These are phyloP conservation scores for Trametes cinnabarina DNA, from an alignment of 768 basidiomycete genomes.

Conservation along the genomic window DNA sequence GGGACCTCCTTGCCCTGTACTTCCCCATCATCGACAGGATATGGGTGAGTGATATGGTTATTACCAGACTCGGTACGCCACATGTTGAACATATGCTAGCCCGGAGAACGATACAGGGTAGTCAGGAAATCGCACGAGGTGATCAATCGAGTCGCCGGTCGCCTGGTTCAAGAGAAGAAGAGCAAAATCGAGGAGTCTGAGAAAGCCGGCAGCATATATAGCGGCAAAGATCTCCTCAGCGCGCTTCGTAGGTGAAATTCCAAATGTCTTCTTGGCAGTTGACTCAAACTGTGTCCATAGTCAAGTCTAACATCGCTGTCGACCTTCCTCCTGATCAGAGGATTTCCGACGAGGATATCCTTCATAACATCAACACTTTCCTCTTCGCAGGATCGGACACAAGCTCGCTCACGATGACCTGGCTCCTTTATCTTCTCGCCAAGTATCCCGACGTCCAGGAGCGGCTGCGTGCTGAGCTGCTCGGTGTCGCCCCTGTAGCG, in stretches of 20 bases:
- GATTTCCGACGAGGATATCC: constrained; percentile 84
- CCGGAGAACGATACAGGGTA: constrained; percentile 38
- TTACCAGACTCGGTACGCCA: not conserved
- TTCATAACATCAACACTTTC: constrained; percentile 85
- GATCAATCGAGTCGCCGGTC: constrained; percentile 70
- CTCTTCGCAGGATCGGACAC: constrained; percentile 92
- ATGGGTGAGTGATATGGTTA: constrained; percentile 48
- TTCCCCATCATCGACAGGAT: constrained; percentile 52
- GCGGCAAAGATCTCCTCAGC: constrained; percentile 74
- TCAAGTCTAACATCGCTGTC: constrained; percentile 76
- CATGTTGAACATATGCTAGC: constrained; percentile 47
- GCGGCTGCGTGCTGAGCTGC: constrained; percentile 68
- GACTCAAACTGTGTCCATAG: constrained; percentile 37
- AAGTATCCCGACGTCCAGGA: constrained; percentile 64
- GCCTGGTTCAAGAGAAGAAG: constrained; percentile 79
- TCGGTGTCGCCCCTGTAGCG: constrained; percentile 40
- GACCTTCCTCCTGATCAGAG: constrained; percentile 68
- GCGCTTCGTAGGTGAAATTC: constrained; percentile 59
- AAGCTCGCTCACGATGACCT: constrained; percentile 77
- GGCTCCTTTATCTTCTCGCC: constrained; percentile 78
- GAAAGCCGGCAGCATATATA: constrained; percentile 47
- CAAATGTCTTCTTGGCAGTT: not conserved
- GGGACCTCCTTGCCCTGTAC: constrained; percentile 53
- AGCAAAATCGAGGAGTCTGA: constrained; percentile 61
- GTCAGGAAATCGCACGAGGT: constrained; percentile 56